Conservation (phyloP, 1,284 basidiomycete species). For the Ceratobasidium sp. region DNA sequence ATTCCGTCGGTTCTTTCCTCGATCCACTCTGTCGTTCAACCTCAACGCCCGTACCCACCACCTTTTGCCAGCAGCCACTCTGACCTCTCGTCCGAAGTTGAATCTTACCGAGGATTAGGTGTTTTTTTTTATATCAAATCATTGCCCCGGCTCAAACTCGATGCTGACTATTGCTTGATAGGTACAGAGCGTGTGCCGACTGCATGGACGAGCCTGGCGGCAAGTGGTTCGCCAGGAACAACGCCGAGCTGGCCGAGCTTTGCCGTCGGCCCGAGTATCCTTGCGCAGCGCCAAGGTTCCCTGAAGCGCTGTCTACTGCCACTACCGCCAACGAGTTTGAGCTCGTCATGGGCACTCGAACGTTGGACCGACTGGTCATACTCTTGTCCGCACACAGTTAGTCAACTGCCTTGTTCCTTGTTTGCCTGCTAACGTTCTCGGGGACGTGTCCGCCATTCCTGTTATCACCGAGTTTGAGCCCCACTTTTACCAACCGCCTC, state of each 20-base stretch:
- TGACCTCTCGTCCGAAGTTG: too few relatives aligned
- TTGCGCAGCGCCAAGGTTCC: conserved; percentile 78
- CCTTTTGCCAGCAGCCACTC: too few relatives aligned
- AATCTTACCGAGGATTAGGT: too few relatives aligned
- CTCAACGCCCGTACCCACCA: too few relatives aligned
- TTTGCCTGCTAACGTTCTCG: conserved; percentile 20
- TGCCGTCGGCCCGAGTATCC: conserved; percentile 64
- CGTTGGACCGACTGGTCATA: conserved; percentile 89
- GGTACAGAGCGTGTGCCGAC: conserved; percentile 86
- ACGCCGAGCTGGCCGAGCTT: conserved; percentile 81
- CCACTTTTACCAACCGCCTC: conserved; percentile 72
- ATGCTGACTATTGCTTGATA: conserved; percentile 76
- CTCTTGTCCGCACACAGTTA: conserved; percentile 90
- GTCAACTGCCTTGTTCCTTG: conserved; percentile 54
- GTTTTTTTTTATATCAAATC: too few relatives aligned
- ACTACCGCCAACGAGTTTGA: conserved; percentile 95
- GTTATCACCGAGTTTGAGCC: conserved; percentile 84
- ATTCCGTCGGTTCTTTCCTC: too few relatives aligned
- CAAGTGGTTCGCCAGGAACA: conserved; percentile 93
- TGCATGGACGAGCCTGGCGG: conserved; percentile 97
- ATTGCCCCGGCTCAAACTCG: too few relatives aligned
- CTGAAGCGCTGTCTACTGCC: conserved; percentile 66
- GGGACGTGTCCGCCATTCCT: conserved; percentile 69
- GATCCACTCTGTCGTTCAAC: too few relatives aligned
- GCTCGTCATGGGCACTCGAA: conserved; percentile 95